Evolutionary conservation across 352 stramenopile genomes (phyloP).

Genomic region (Aphanomyces cochlioides): DNA sequence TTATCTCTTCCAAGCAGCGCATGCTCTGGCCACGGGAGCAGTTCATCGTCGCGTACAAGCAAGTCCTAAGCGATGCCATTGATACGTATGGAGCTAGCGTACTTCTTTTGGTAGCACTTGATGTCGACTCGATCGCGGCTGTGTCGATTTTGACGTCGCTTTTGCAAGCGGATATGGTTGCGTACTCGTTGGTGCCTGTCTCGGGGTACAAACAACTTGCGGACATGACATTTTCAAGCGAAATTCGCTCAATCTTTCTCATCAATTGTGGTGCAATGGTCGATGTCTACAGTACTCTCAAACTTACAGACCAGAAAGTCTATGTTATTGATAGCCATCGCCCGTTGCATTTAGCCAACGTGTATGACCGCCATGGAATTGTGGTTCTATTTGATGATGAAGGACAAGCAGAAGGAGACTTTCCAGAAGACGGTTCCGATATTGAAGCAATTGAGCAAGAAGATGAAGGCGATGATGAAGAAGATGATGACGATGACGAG

Average conservation of each 20-base stretch:
- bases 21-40: conserved; percentile 85
- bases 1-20: not conserved
- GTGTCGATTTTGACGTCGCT: conserved; percentile 90
- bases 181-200: conserved; percentile 70
- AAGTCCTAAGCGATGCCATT: conserved; percentile 77
- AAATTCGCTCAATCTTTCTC: conserved; percentile 89
- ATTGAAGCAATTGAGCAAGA: conserved; percentile 56
- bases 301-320: conserved; percentile 58
- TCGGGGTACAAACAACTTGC: conserved; percentile 82
- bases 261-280: conserved; percentile 93
- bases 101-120: conserved; percentile 90
- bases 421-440: conserved; percentile 80
- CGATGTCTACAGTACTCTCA: conserved; percentile 85
- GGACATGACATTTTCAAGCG: conserved; percentile 40
- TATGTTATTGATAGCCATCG: conserved; percentile 96
- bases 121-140: conserved; percentile 93
- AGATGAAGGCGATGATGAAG: conserved; percentile 58
- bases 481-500: conserved; percentile 57
- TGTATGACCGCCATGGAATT: conserved; percentile 84
- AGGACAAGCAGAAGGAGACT: conserved; percentile 61
- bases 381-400: conserved; percentile 82
- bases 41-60: conserved; percentile 78
- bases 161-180: conserved; percentile 70
- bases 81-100: conserved; percentile 73
- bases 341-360: conserved; percentile 95